These are phyloP conservation scores for Neurospora sp. DNA, from an alignment of 495 filamentous ascomycete genomes.

Conservation along the genomic window DNA sequence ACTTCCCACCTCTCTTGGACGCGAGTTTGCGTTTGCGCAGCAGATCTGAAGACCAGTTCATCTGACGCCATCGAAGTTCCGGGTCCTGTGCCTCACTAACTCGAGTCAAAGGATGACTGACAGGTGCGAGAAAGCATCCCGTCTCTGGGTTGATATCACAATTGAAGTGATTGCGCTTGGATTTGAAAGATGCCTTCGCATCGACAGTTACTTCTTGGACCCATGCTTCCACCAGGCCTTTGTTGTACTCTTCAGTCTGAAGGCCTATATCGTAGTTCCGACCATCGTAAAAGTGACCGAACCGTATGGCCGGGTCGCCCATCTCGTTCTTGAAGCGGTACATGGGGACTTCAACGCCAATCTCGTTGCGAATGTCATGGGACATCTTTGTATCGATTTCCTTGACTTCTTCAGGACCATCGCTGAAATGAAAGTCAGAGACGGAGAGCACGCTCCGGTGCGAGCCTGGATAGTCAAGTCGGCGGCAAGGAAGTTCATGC, in stretches of 20 bases:
- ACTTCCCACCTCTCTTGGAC: neutral
- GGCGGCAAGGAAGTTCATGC: constrained; percentile 5
- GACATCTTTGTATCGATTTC: neutral
- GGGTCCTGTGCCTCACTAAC: neutral
- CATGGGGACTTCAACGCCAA: constrained; percentile 7
- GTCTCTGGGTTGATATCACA: constrained; percentile 24
- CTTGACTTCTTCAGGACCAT: neutral
- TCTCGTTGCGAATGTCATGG: constrained; percentile 11
- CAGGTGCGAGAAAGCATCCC: constrained; percentile 17
- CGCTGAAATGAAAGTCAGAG: constrained; percentile 4
- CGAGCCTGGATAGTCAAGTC: constrained; percentile 6
- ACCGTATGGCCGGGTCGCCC: constrained; percentile 1
- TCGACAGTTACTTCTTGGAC: neutral
- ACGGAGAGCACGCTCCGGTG: neutral
- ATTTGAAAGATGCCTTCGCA: constrained; percentile 5
- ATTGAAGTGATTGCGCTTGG: constrained; percentile 8
- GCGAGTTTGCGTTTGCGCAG: neutral
- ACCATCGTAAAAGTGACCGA: neutral
- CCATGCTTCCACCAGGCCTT: constrained; percentile 7
- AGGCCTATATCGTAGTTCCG: constrained; percentile 6
- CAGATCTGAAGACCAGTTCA: constrained; percentile 8
- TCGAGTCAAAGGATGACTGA: constrained; percentile 14
- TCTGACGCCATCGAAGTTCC: constrained; percentile 8
- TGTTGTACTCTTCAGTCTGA: neutral
- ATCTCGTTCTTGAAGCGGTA: neutral